Evolutionary conservation across 2,329 filamentous ascomycete species (phyloP), one percentile per base, ranked within the genome.

Genomic region (Helotiales sp.): DNA sequence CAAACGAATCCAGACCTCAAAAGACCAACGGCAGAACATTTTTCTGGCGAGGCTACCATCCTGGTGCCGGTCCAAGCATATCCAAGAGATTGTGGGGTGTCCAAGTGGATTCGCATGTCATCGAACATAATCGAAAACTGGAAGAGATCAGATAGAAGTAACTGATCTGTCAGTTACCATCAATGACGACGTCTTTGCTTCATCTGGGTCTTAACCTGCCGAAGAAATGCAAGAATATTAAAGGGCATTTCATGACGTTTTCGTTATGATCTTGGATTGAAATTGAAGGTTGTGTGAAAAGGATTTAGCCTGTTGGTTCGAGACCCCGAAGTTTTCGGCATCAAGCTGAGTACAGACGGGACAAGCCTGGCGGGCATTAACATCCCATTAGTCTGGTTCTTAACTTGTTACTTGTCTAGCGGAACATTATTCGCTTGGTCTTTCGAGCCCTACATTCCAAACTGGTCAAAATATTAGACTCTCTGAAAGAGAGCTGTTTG

Each of bases 71-170:
- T 52, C 49, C 49, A 52, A 52, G 49, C 24, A 52, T 30, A 52
- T 26, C 49, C 26, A 47, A 52, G 49, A 52, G 13, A 30, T n/a
- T 52, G 49, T 52, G 49, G 49, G 49, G 49, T 52, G 24, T 30
- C 10, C n/a, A 26, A 28, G 49, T 30, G 49, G 49, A 30, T n/a
- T 30, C 11, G 13, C 22, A 52, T 52, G 49, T 45, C 49, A 52
- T 52, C 24, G 26, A 52, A 13, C 49, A 52, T 52, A 52, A 28
- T 30, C n/a, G 49, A 52, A 52, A 52, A 13, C 8, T 17, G 13
- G n/a, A 17, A 28, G 28, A 15, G 49, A 52, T 52, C 49, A n/a
- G 49, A 52, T 8, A n/a, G n/a, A n/a, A n/a, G n/a, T n/a, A 26
- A 52, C 24, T 6, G 26, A 30, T 52, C 49, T 15, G 13, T 15